phyloP scores from a whole-genome alignment of 2,329 filamentous ascomycete genomes.

The Aspergillus sp. region DNA sequence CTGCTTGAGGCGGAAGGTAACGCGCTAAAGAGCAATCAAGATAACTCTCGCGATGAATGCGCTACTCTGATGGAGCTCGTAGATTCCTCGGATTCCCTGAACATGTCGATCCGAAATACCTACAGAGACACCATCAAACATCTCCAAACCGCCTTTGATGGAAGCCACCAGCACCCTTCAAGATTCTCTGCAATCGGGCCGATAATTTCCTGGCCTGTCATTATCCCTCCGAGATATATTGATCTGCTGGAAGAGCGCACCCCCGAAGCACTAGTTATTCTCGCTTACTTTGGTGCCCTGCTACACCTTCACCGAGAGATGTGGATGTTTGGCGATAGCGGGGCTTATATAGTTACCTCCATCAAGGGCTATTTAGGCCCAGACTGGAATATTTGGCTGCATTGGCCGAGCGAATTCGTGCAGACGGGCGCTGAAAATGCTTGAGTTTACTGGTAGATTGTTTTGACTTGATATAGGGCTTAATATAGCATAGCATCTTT shows the following conservation, averaged over 20 bases:
- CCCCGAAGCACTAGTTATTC: neutral
- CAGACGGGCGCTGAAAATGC: too few relatives aligned
- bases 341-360: neutral
- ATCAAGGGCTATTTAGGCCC: neutral
- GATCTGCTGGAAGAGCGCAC: neutral
- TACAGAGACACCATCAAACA: neutral
- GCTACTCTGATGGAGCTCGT: neutral
- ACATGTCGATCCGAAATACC: neutral
- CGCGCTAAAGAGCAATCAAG: neutral
- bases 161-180: neutral
- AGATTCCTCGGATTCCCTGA: neutral
- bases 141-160: neutral
- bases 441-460: too few relatives aligned
- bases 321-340: neutral
- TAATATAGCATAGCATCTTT: too few relatives aligned
- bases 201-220: neutral
- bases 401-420: neutral
- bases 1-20: neutral
- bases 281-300: neutral
- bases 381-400: neutral
- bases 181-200: neutral
- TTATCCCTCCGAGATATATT: neutral
- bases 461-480: too few relatives aligned
- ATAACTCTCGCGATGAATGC: neutral
- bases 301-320: neutral